A percentile compares a stretch with the other conserved stretches of the same genome.
Conservation (phyloP, 306 rosid genomes). For the Acmispon strigosus region DNA sequence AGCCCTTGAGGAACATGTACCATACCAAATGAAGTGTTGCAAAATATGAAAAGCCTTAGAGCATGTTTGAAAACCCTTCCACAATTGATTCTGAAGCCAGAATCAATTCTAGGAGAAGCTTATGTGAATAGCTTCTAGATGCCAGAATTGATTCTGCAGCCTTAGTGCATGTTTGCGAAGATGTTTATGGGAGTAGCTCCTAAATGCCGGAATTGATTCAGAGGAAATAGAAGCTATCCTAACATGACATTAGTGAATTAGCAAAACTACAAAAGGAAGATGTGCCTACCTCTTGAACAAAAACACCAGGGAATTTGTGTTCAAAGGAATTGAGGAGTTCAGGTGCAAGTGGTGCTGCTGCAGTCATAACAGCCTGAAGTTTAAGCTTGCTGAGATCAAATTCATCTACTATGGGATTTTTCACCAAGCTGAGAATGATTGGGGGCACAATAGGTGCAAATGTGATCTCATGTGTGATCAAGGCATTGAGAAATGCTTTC, state of each 20-base stretch:
- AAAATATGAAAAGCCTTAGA: neutral
- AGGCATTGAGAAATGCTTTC: slow-evolving; percentile 56
- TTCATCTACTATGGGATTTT: slow-evolving; percentile 73
- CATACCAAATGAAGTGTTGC: neutral
- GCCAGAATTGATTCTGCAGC: too few species aligned
- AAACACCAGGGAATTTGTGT: slow-evolving; percentile 70
- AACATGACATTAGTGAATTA: neutral
- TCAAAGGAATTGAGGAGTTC: slow-evolving; percentile 45
- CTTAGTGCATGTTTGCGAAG: too few species aligned
- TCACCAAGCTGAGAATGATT: slow-evolving; percentile 68
- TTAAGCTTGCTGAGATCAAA: slow-evolving; percentile 76
- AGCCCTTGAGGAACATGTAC: neutral
- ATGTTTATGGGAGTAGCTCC: too few species aligned
- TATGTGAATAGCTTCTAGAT: too few species aligned
- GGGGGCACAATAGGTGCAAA: slow-evolving; percentile 95
- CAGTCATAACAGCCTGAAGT: slow-evolving; percentile 81
- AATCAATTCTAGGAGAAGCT: too few species aligned
- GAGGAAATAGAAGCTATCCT: too few species aligned
- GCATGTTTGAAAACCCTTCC: too few species aligned
- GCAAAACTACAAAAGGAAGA: neutral
- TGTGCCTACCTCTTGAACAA: slow-evolving; percentile 61
- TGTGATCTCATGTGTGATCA: slow-evolving; percentile 67
- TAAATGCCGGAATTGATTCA: too few species aligned
- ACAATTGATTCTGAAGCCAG: too few species aligned
- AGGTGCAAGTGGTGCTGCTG: slow-evolving; percentile 95